phyloP scores from a whole-genome alignment of 2,329 filamentous ascomycete genomes.

The Bipolaris bicolor region DNA sequence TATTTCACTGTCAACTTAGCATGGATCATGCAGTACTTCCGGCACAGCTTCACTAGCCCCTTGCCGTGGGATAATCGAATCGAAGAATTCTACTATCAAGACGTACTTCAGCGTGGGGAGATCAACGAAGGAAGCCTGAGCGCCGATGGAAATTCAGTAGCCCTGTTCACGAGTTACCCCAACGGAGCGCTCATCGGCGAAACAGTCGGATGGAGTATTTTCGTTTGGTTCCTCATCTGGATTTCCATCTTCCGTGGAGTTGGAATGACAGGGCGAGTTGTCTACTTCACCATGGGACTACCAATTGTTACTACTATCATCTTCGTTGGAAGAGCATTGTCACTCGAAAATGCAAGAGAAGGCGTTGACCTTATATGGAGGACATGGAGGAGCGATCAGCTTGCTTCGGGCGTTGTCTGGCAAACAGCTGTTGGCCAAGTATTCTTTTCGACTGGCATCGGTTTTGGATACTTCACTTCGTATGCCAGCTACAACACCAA shows the following conservation, averaged over 20 bases:
- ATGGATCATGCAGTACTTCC: slow-evolving; percentile 66
- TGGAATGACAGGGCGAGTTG: slow-evolving; percentile 63
- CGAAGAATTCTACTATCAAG: slow-evolving; percentile 59
- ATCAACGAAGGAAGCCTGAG: slow-evolving; percentile 43
- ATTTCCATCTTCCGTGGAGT: slow-evolving; percentile 65
- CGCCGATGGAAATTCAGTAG: slow-evolving; percentile 50
- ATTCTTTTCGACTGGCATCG: slow-evolving; percentile 65
- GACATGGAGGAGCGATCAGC: slow-evolving; percentile 58
- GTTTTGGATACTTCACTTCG: slow-evolving; percentile 63
- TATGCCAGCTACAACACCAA: slow-evolving; percentile 65
- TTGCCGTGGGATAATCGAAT: slow-evolving; percentile 61
- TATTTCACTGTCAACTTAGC: slow-evolving; percentile 64
- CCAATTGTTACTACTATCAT: slow-evolving; percentile 64
- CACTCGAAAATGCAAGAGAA: slow-evolving; percentile 60
- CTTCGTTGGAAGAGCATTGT: slow-evolving; percentile 60
- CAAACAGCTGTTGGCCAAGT: slow-evolving; percentile 66
- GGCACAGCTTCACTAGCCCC: slow-evolving; percentile 61
- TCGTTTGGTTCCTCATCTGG: slow-evolving; percentile 67
- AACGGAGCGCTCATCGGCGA: slow-evolving; percentile 58
- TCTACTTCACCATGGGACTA: slow-evolving; percentile 67
- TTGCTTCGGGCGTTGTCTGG: slow-evolving; percentile 61
- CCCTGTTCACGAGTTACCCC: slow-evolving; percentile 56
- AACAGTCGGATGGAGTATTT: slow-evolving; percentile 64
- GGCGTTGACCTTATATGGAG: slow-evolving; percentile 59
- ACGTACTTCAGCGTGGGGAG: slow-evolving; percentile 59